These are phyloP conservation scores for Eryngium alpinum DNA, from an alignment of 140 eudicot genomes.

Conservation along the genomic window DNA sequence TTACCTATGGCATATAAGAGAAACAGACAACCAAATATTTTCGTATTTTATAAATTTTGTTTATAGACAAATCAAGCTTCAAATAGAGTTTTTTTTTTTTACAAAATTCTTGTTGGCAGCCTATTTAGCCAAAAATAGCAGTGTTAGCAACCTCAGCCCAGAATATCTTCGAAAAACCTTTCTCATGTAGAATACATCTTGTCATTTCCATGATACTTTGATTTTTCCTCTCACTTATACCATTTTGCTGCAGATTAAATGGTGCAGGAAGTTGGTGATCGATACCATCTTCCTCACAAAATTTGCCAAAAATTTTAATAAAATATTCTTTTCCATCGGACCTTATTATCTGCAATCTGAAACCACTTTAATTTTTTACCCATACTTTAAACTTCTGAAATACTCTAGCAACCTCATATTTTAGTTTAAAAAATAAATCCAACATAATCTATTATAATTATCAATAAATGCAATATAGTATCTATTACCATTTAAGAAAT, in stretches of 20 bases:
- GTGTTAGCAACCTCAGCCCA: constrained; percentile 24
- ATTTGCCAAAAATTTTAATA: neutral
- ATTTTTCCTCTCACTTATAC: constrained; percentile 1
- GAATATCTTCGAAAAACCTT: constrained; percentile 10
- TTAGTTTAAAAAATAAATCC: neutral
- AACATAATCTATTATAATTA: neutral
- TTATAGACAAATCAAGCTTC: constrained; percentile 22
- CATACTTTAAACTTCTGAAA: neutral
- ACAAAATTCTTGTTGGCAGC: neutral
- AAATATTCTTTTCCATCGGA: constrained; percentile 1
- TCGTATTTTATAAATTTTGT: neutral
- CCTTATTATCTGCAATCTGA: neutral
- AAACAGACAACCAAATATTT: neutral
- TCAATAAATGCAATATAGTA: neutral
- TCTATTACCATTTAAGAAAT: constrained; percentile 1
- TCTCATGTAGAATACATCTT: neutral
- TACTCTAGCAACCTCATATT: neutral
- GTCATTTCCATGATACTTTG: neutral
- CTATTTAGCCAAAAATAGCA: constrained; percentile 12
- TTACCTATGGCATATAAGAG: neutral
- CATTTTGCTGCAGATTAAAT: constrained; percentile 7
- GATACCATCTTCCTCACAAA: constrained; percentile 4
- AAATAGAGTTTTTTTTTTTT: constrained; percentile 2
- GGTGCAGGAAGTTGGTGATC: neutral
- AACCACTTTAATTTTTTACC: neutral